Evolutionary conservation across 352 stramenopile genomes (phyloP), one percentile per base, ranked within the genome.

Genomic region (Globisporangium echinulatum): DNA sequence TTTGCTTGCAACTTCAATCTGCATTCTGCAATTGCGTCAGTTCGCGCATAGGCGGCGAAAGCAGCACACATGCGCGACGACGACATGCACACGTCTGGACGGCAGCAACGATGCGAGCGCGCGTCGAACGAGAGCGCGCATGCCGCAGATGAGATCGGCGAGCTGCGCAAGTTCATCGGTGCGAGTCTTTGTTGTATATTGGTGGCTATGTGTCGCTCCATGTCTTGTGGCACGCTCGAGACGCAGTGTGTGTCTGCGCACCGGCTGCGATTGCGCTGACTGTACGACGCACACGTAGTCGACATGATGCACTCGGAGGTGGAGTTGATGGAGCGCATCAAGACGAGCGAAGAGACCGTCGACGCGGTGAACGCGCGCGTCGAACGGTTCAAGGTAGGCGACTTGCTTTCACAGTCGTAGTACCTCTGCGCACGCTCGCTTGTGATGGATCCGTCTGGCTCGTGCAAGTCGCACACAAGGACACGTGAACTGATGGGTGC

Each of bases 221-320:
- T 44, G 40, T 8, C 39, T 58, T 49, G 44, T 40, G 10, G 37
- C 39, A 49, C 36, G 25, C 54, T 53, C 25, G 25, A 38, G 14
- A 25, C 14, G 36, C 36, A 15, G 3, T 15, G 38, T 46, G 15
- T 37, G 9, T 52, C 25, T 33, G 25, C 25, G 25, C 25, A 33
- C 25, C 25, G 25, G 25, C 25, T 33, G 25, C 25, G 25, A 33
- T 33, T 33, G 25, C 25, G 25, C 25, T 33, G 25, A 33, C 25
- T 33, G 42, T 44, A 44, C 40, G 40, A 19, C 47, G 52, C 5
- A 10, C 2, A 39, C 13, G 25, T 39, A 92, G 82, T 90, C 56
- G 79, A 82, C 17, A 83, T 92, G 80, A 90, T 92, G 82, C 80
- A 87, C 13, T 72, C 71, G 1, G 82, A 92, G 62, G 79, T 87